Evolutionary conservation across 1,139 yeast genomes (phyloP).

Genomic region (Saccharomyces hybrid): DNA sequence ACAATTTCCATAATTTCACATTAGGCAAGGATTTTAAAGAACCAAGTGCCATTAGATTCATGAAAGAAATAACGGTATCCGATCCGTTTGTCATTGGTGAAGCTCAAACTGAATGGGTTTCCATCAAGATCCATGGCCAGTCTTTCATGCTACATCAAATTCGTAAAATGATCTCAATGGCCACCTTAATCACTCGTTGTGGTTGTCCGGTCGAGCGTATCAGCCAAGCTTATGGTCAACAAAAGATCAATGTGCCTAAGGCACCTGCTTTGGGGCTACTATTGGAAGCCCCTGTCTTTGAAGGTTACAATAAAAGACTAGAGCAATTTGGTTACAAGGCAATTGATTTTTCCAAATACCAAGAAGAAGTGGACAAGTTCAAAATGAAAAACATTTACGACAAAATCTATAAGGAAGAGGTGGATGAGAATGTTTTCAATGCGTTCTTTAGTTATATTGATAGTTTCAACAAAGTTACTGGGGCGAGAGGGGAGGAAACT

Average conservation of each 20-base stretch:
- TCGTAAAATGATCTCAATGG: constrained; percentile 97
- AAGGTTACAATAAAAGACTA: constrained; percentile 68
- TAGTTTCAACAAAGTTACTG: constrained; percentile 43
- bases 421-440: constrained; percentile 75
- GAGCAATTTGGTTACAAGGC: constrained; percentile 73
- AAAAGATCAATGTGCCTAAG: constrained; percentile 83
- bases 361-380: constrained; percentile 70
- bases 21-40: constrained; percentile 82
- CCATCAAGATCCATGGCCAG: constrained; percentile 95
- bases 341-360: constrained; percentile 61
- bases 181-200: constrained; percentile 73
- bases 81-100: constrained; percentile 90
- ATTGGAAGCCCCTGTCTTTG: constrained; percentile 87
- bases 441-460: constrained; percentile 88
- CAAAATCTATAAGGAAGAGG: constrained; percentile 85
- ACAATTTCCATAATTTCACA: constrained; percentile 93
- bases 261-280: constrained; percentile 94
- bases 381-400: constrained; percentile 86
- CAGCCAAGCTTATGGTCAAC: constrained; percentile 65
- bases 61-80: constrained; percentile 70
- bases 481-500: constrained; percentile 20
- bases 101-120: constrained; percentile 93
- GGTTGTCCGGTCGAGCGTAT: constrained; percentile 77
- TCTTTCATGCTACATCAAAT: constrained; percentile 98
- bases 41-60: constrained; percentile 73